These are phyloP conservation scores for Apiospora sp. DNA, from an alignment of 2,329 filamentous ascomycete species.

Conservation along the genomic window DNA sequence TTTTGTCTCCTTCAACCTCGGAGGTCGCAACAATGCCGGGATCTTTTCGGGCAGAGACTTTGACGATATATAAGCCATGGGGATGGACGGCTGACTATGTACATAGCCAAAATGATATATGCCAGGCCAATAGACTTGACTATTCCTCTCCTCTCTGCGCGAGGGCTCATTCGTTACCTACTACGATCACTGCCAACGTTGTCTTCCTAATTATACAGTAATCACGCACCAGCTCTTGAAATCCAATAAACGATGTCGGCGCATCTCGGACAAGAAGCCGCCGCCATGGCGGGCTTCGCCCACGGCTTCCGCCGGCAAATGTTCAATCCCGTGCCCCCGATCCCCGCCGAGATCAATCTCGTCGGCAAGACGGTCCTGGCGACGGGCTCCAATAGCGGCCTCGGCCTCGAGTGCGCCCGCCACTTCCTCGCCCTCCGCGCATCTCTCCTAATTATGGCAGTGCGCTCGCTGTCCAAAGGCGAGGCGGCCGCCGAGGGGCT, in stretches of 20 bases:
- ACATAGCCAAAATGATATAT: background rate
- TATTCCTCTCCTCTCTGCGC: background rate
- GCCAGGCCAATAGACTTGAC: background rate
- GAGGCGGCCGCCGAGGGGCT: constrained; percentile 29
- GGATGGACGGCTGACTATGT: background rate
- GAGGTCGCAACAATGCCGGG: background rate
- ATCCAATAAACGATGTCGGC: constrained; percentile 10
- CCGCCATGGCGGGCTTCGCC: background rate
- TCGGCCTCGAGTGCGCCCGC: constrained; percentile 46
- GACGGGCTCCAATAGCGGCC: constrained; percentile 40
- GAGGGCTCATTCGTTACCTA: background rate
- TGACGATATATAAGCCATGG: background rate
- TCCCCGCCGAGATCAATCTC: constrained; percentile 37
- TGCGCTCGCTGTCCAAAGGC: constrained; percentile 41
- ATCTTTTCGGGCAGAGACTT: background rate
- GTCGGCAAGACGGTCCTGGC: constrained; percentile 47
- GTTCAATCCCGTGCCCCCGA: constrained; percentile 23
- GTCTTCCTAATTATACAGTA: too few species aligned
- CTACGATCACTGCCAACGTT: too few species aligned
- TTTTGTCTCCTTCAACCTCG: background rate
- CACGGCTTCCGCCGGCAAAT: constrained; percentile 22
- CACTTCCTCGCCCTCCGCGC: constrained; percentile 45
- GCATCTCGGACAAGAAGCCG: background rate
- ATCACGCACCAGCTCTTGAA: too few species aligned
- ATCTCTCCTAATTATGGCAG: constrained; percentile 44